Evolutionary conservation across 306 rosid genomes (phyloP).

Genomic region (Chamaecrista fasciculata): DNA sequence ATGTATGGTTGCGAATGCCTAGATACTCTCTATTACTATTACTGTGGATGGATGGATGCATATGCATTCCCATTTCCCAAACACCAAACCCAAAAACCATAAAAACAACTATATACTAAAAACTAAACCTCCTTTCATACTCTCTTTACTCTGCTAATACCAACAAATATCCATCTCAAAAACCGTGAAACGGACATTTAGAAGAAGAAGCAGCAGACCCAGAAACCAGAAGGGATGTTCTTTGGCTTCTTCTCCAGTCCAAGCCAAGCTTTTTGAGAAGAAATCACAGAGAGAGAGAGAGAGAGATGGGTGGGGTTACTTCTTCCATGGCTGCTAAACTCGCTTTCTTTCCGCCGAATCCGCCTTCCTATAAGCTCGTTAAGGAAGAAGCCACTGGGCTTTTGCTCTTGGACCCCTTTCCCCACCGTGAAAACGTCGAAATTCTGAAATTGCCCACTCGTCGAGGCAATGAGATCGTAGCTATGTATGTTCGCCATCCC

Average conservation of each 20-base stretch:
- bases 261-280: not conserved
- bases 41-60: not conserved
- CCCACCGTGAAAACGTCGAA: slow-evolving; percentile 65
- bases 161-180: slow-evolving; percentile 21
- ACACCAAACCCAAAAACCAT: not conserved
- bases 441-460: slow-evolving; percentile 57
- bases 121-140: not conserved
- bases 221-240: slow-evolving; percentile 20
- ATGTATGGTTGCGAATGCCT: not conserved
- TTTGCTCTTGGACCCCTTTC: slow-evolving; percentile 41
- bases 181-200: not conserved
- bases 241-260: slow-evolving; percentile 11
- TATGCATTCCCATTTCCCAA: too few relatives aligned
- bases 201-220: not conserved
- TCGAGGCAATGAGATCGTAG: slow-evolving; percentile 69
- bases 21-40: not conserved
- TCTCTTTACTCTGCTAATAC: not conserved
- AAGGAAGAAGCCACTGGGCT: slow-evolving; percentile 50
- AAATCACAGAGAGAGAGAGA: not conserved
- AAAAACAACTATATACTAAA: too few relatives aligned
- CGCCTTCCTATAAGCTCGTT: slow-evolving; percentile 65
- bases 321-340: slow-evolving; percentile 85
- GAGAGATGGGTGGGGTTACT: slow-evolving; percentile 67
- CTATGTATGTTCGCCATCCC: slow-evolving; percentile 57
- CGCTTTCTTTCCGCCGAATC: slow-evolving; percentile 79